phyloP scores from a whole-genome alignment of 495 filamentous ascomycete species.

The Apiosordaria backusii region DNA sequence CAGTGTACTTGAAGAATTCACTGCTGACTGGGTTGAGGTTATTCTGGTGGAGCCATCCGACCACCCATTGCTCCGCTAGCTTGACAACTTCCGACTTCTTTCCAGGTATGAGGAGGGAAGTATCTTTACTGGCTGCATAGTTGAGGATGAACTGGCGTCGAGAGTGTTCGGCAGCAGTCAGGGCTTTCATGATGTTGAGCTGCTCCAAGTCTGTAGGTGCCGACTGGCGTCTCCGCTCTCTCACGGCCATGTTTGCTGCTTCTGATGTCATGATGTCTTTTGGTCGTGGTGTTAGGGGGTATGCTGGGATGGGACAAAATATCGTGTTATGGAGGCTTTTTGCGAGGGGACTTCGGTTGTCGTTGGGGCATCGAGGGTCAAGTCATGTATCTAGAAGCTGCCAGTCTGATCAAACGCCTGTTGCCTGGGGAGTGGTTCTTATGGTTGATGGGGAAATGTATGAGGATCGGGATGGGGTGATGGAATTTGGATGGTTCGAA shows the following conservation, averaged over 20 bases:
- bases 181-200: constrained; percentile 30
- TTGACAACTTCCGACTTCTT: constrained; percentile 32
- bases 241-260: constrained; percentile 29
- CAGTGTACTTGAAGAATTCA: constrained; percentile 33
- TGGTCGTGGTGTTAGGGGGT: background rate
- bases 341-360: constrained; percentile 19
- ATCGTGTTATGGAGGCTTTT: constrained; percentile 18
- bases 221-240: constrained; percentile 26
- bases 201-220: constrained; percentile 26
- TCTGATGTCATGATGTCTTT: constrained; percentile 17
- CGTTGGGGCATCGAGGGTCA: constrained; percentile 21
- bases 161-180: constrained; percentile 34
- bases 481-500: constrained; percentile 1
- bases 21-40: constrained; percentile 22
- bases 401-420: background rate
- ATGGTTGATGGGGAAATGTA: background rate
- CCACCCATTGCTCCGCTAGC: constrained; percentile 31
- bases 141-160: constrained; percentile 34
- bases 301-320: background rate
- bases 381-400: background rate
- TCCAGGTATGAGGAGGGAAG: constrained; percentile 32
- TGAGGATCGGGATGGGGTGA: background rate
- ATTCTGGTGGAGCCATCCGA: constrained; percentile 24
- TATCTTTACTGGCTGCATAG: constrained; percentile 30
- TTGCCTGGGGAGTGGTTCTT: background rate